Evolutionary conservation across 177 flowering plant species (phyloP), one percentile per base, ranked within the genome.

Genomic region (Vitis hybrid): DNA sequence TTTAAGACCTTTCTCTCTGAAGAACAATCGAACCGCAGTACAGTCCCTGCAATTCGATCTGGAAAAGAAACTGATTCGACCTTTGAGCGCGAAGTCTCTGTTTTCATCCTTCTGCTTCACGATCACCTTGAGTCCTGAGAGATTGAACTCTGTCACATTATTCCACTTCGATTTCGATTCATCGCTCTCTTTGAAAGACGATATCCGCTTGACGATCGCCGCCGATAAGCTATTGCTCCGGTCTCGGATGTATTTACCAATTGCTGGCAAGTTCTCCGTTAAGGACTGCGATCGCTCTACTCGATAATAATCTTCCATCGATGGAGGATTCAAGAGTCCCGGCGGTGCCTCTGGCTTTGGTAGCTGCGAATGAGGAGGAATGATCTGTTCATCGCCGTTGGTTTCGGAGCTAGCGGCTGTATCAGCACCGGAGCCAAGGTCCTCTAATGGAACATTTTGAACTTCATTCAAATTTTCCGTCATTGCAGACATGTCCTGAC

Each of bases 1-100:
- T 14, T 72, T 84, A 53, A 95, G 62, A 2, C 87, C 87, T 58
- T 70, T 78, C 65, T 90, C 88, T 2, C 91, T 71, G 56, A 95
- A 77, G 72, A 89, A 90, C 4, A 80, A 67, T 13, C 98, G 77
- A 9, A 90, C 97, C 0, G 99, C 97, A 1, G 78, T 80, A 72
- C 87, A 86, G 48, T 95, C 98, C 51, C 98, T 72, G 79, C 98
- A 91, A 22, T 89, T 90, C 5, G 99, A 93, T 64, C 94, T 78
- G 10, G 99, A 89, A 75, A 90, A 95, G 82, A 95, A 93, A 78
- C 84, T 88, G 55, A 93, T 75, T 18, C 90, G 78, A 1, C 99
- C 99, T 67, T 79, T 88, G 22, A 88, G 66, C 11, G 70, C 21
- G 8, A 67, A 53, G 5, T 78, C 78, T 10, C 26, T 33, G 26